phyloP scores from a whole-genome alignment of 1,284 basidiomycete genomes.

The Rugosomyces carneus region DNA sequence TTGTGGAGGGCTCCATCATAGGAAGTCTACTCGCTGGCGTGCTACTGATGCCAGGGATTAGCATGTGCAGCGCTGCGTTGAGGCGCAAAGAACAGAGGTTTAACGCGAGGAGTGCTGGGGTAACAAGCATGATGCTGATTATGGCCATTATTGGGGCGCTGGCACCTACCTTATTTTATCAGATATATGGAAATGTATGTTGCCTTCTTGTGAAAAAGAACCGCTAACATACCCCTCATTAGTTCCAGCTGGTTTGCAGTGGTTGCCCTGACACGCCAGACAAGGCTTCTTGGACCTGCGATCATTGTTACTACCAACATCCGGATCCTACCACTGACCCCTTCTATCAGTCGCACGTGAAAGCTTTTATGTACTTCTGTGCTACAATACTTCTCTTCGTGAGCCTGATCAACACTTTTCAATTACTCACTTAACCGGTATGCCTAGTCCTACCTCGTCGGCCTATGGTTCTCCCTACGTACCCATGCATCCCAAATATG shows the following conservation, averaged over 20 bases:
- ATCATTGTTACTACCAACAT: slow-evolving; percentile 93
- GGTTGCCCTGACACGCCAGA: slow-evolving; percentile 69
- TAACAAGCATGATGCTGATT: slow-evolving; percentile 99
- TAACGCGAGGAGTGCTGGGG: slow-evolving; percentile 96
- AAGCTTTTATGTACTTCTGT: slow-evolving; percentile 92
- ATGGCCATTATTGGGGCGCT: slow-evolving; percentile 99
- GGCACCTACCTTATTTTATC: slow-evolving; percentile 96
- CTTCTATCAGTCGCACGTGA: slow-evolving; percentile 95
- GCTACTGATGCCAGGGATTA: slow-evolving; percentile 92
- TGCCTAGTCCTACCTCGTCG: slow-evolving; percentile 87
- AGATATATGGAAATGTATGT: slow-evolving; percentile 95
- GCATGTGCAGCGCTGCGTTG: slow-evolving; percentile 94
- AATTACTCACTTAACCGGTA: slow-evolving; percentile 5
- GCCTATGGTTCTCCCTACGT: slow-evolving; percentile 97
- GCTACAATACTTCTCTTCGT: slow-evolving; percentile 86
- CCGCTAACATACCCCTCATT: slow-evolving; percentile 12
- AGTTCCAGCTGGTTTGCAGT: slow-evolving; percentile 92
- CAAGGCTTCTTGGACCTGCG: slow-evolving; percentile 75
- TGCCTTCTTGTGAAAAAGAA: too few relatives aligned
- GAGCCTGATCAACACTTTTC: slow-evolving; percentile 30
- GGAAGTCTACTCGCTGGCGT: slow-evolving; percentile 94
- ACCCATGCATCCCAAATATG: slow-evolving; percentile 99
- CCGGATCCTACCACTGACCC: slow-evolving; percentile 90
- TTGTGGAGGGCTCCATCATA: slow-evolving; percentile 97
- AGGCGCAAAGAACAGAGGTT: slow-evolving; percentile 94